phyloP scores from a whole-genome alignment of 2,329 filamentous ascomycete species.

The Sordariomycetes sp. region DNA sequence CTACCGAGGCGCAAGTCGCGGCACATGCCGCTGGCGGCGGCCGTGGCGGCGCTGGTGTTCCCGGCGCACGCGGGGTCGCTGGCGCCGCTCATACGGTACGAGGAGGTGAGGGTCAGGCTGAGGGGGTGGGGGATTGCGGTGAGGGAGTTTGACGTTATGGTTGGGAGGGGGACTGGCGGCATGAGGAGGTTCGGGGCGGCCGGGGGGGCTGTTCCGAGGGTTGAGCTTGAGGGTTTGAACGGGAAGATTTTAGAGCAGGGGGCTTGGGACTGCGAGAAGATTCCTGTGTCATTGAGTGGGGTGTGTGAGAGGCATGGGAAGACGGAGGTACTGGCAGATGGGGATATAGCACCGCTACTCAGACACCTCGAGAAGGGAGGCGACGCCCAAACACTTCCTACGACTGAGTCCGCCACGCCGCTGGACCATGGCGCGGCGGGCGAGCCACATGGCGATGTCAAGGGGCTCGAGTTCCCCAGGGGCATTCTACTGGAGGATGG shows the following conservation, averaged over 20 bases:
- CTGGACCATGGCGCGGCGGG: slow-evolving; percentile 23
- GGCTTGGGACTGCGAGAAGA: slow-evolving; percentile 18
- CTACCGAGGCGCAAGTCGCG: slow-evolving; percentile 23
- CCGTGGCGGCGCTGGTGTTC: slow-evolving; percentile 20
- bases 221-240: slow-evolving; percentile 20
- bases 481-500: slow-evolving; percentile 37
- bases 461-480: slow-evolving; percentile 22
- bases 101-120: slow-evolving; percentile 22
- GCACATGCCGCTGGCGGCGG: slow-evolving; percentile 17
- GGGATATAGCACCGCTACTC: slow-evolving; percentile 22
- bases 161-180: slow-evolving; percentile 9
- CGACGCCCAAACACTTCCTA: background rate
- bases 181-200: slow-evolving; percentile 13
- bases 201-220: slow-evolving; percentile 19
- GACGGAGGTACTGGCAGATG: slow-evolving; percentile 17
- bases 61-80: slow-evolving; percentile 21
- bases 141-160: slow-evolving; percentile 21
- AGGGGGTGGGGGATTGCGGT: slow-evolving; percentile 24
- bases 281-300: slow-evolving; percentile 19
- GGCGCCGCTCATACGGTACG: slow-evolving; percentile 24
- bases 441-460: slow-evolving; percentile 23
- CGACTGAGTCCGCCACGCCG: slow-evolving; percentile 9
- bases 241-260: slow-evolving; percentile 21
- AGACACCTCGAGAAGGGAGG: slow-evolving; percentile 20
- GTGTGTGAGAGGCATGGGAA: slow-evolving; percentile 21